Base-by-base conservation (phyloP, 2,329 filamentous ascomycete genomes). In the Cucurbitaria berberidis region DNA sequence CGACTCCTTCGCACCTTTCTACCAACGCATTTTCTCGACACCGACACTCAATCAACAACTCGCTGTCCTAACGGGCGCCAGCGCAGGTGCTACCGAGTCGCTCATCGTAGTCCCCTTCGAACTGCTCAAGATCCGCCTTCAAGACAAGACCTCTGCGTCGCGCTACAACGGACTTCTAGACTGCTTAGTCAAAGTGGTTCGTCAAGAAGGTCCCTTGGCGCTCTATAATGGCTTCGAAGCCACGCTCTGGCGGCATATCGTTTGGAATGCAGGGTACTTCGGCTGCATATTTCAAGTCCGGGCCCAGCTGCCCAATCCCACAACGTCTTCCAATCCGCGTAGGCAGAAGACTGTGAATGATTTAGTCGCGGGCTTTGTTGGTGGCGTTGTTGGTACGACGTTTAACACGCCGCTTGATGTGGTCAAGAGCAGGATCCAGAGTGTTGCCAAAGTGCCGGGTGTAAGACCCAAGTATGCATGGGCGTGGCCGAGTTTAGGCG, bases 251-350 rank as follows among this genome's bases (percentile, higher is more conserved):
- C 46, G 68, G 16, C 68, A 71, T 35, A 67, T 71, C 5, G 67
- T 71, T 6, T 71, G 68, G 67, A 71, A 71, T 30, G 67, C 68
- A 2, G 68, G 67, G 4, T 71, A 71, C 45, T 71, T 71, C 55
- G 68, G 68, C 5, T 71, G 68, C 35, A 69, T 71, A 19, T 71
- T 69, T 45, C 67, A 69, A 18, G 68, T 71, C 6, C 55, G 68
- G 15, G 55, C 58, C 15, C 60, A 64, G 46, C 26, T 71, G 13
- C 64, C 68, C 18, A 34, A 51, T 13, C 66, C 64, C 9, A 35
- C 46, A 2, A 45, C 32, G 8, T 47, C 49, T 18, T 16, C 34
- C 9, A 68, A 66, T 44, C 49, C 58, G 5, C 59, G 62, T 35
- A 43, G 54, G 29, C 63, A 67, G 46, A 71, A 70, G 52, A 69